Conservation (phyloP, 2,329 filamentous ascomycete species). For the Diaporthe aspalathi region DNA sequence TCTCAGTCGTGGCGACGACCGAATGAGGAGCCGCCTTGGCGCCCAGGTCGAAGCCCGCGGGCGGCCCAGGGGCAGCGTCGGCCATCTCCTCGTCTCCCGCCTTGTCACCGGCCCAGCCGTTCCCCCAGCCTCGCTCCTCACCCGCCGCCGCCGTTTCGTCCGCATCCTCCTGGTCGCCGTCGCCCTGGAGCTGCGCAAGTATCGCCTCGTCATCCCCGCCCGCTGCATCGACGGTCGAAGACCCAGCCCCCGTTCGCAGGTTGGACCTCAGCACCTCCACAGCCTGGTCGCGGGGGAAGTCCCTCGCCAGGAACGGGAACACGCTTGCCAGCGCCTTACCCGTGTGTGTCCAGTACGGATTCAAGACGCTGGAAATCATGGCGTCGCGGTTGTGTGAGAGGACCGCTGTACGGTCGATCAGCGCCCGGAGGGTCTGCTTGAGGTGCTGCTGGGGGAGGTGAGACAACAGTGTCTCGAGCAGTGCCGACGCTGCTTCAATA, state of each 20-base stretch:
- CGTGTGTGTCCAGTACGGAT: constrained; percentile 75
- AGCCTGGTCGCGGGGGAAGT: constrained; percentile 70
- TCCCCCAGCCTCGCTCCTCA: constrained; percentile 1
- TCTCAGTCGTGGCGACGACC: constrained; percentile 20
- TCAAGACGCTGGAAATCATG: constrained; percentile 85
- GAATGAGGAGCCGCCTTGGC: constrained; percentile 11
- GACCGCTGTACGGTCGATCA: constrained; percentile 85
- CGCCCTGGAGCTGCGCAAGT: constrained; percentile 43
- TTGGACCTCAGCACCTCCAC: constrained; percentile 78
- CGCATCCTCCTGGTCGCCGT: constrained; percentile 53
- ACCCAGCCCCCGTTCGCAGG: constrained; percentile 56
- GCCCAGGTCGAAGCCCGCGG: constrained; percentile 33
- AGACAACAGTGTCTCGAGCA: constrained; percentile 73
- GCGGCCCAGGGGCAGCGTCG: constrained; percentile 35
- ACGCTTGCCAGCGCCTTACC: constrained; percentile 78
- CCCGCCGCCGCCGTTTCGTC: constrained; percentile 42
- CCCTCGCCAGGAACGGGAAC: constrained; percentile 79
- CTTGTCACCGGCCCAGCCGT: constrained; percentile 39
- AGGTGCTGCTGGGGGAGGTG: constrained; percentile 74
- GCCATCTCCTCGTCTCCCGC: constrained; percentile 43
- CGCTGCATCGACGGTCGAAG: constrained; percentile 49
- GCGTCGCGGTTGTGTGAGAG: constrained; percentile 75
- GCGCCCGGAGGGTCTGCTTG: constrained; percentile 76
- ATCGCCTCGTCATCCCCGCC: constrained; percentile 61
- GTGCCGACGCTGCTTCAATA: constrained; percentile 64